These are phyloP conservation scores for Perkinsus chesapeaki DNA, from an alignment of 169 alveolate genomes.

Conservation along the genomic window DNA sequence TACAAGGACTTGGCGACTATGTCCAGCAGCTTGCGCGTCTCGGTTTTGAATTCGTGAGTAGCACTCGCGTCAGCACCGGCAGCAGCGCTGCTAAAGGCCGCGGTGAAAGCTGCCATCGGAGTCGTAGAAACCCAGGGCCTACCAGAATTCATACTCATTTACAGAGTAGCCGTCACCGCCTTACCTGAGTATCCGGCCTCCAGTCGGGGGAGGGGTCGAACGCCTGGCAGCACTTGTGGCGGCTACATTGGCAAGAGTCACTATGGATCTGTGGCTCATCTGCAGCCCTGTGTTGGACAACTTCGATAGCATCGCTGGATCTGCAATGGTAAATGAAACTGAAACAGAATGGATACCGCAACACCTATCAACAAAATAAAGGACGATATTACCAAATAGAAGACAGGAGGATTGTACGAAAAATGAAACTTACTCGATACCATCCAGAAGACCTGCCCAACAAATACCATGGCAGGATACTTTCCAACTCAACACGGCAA, in stretches of 20 bases:
- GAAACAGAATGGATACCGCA: no score
- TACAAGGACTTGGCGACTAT: slow-evolving; percentile 91
- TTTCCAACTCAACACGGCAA: background rate
- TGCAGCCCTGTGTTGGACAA: background rate
- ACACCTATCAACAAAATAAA: no score
- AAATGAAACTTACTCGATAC: background rate
- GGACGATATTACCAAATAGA: no score
- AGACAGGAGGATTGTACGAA: no score
- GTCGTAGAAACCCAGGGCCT: background rate
- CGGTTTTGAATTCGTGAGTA: slow-evolving; percentile 76
- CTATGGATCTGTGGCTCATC: background rate
- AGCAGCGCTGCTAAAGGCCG: background rate
- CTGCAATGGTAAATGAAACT: background rate
- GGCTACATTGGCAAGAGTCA: background rate
- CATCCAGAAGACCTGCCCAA: background rate
- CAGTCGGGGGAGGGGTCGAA: background rate
- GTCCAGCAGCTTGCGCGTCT: slow-evolving; percentile 88
- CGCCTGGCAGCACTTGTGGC: background rate
- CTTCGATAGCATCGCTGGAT: background rate
- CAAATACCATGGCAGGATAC: no score
- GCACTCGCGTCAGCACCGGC: background rate
- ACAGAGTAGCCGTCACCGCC: background rate
- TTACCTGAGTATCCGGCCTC: background rate
- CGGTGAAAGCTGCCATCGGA: background rate
- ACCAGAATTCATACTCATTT: background rate